phyloP scores from a whole-genome alignment of 2,329 filamentous ascomycete species.

The Myriangium duriaei region DNA sequence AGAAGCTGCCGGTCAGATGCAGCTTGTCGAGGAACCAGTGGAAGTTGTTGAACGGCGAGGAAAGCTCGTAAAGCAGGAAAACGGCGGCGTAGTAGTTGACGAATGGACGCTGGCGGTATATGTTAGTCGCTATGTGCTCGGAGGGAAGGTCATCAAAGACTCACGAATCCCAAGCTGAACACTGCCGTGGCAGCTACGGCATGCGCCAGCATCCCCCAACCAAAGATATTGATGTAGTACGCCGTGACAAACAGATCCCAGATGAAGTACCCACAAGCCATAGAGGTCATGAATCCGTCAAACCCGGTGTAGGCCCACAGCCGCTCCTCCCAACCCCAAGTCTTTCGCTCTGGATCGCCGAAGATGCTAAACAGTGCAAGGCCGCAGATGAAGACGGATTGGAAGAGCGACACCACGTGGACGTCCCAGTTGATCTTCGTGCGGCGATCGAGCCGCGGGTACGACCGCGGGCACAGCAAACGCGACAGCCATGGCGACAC shows the following conservation, averaged over 20 bases:
- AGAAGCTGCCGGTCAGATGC: conserved; percentile 58
- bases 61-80: conserved; percentile 82
- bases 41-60: conserved; percentile 72
- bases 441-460: conserved; percentile 47
- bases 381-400: conserved; percentile 58
- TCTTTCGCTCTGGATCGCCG: conserved; percentile 52
- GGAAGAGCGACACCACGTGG: conserved; percentile 71
- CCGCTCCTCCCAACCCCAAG: conserved; percentile 51
- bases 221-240: conserved; percentile 58
- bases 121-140: background rate
- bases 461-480: conserved; percentile 49
- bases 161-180: conserved; percentile 67
- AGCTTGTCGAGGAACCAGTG: conserved; percentile 91
- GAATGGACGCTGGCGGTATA: conserved; percentile 53
- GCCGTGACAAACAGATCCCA: conserved; percentile 67
- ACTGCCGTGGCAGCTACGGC: conserved; percentile 61
- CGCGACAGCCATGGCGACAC: conserved; percentile 56
- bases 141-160: conserved; percentile 25
- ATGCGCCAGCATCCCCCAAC: conserved; percentile 64
- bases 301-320: conserved; percentile 67
- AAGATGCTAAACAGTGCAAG: conserved; percentile 65
- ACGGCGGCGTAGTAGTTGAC: conserved; percentile 69
- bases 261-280: conserved; percentile 71
- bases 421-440: conserved; percentile 74
- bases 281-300: conserved; percentile 59